Conservation (phyloP, 2,329 filamentous ascomycete genomes). For the Hortaea sp. region DNA sequence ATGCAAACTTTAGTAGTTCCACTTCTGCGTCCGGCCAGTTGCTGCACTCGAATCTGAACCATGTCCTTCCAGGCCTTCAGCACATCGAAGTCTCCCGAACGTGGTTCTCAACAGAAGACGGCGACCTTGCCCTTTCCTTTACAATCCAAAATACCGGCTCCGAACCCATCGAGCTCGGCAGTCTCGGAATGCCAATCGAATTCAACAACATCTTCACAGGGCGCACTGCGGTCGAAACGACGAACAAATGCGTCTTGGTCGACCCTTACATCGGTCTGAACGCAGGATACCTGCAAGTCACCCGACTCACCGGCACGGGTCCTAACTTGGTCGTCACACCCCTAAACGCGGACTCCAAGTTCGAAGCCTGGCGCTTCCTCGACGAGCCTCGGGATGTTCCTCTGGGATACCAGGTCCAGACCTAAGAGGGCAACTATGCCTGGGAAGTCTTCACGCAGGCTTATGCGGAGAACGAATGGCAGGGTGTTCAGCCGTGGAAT, state of each 20-base stretch:
- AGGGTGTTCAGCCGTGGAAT: slow-evolving; percentile 44
- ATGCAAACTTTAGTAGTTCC: not conserved
- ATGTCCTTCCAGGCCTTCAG: slow-evolving; percentile 10
- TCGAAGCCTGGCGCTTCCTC: slow-evolving; percentile 49
- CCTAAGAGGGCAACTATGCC: slow-evolving; percentile 52
- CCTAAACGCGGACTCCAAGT: slow-evolving; percentile 34
- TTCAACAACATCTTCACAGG: slow-evolving; percentile 54
- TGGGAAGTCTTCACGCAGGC: slow-evolving; percentile 48
- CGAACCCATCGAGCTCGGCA: slow-evolving; percentile 42
- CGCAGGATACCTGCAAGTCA: slow-evolving; percentile 47
- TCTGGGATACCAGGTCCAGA: slow-evolving; percentile 40
- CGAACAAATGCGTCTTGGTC: slow-evolving; percentile 43
- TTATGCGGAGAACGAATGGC: slow-evolving; percentile 49
- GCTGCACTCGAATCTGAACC: not conserved
- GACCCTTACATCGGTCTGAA: slow-evolving; percentile 53
- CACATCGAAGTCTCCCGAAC: slow-evolving; percentile 38
- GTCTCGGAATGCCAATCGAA: slow-evolving; percentile 48
- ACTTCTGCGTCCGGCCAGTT: not conserved
- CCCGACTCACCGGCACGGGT: slow-evolving; percentile 43
- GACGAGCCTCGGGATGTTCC: slow-evolving; percentile 33
- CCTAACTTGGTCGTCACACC: slow-evolving; percentile 47
- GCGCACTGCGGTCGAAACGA: slow-evolving; percentile 39
- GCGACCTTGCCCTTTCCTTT: slow-evolving; percentile 44
- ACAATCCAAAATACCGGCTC: slow-evolving; percentile 39
- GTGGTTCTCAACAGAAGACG: slow-evolving; percentile 38